These are phyloP conservation scores for Teratosphaeriaceae sp. DNA, from an alignment of 2,329 filamentous ascomycete species.

Conservation along the genomic window DNA sequence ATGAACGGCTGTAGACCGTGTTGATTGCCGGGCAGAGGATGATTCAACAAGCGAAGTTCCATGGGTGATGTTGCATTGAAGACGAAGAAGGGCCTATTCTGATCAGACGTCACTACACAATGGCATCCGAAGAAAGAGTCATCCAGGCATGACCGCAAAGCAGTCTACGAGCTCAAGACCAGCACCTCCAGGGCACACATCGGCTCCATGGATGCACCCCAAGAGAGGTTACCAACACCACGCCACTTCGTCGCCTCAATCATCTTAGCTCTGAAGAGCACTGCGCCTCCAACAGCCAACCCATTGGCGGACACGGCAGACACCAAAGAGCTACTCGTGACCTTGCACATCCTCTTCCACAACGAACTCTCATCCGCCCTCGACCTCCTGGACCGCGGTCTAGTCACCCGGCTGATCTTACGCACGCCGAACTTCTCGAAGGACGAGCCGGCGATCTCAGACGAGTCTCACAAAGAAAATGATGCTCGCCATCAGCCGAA, in stretches of 20 bases:
- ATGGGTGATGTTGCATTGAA: too few relatives aligned
- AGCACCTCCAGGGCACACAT: too few relatives aligned
- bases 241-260: constrained; percentile 23
- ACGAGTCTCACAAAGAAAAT: background rate
- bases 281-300: constrained; percentile 31
- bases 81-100: too few relatives aligned
- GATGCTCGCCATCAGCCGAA: background rate
- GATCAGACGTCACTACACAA: too few relatives aligned
- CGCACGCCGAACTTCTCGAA: too few relatives aligned
- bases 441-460: too few relatives aligned
- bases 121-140: too few relatives aligned
- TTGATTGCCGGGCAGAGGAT: too few relatives aligned
- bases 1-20: background rate
- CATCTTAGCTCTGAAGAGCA: constrained; percentile 19
- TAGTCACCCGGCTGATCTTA: constrained; percentile 59
- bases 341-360: constrained; percentile 80
- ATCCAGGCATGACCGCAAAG: too few relatives aligned
- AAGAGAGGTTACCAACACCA: background rate
- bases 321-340: constrained; percentile 52
- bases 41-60: too few relatives aligned
- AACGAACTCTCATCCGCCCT: constrained; percentile 74
- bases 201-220: background rate
- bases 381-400: constrained; percentile 73
- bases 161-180: too few relatives aligned
- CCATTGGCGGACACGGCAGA: constrained; percentile 31